Conservation (phyloP, 2,329 filamentous ascomycete genomes). For the Aureobasidium leucospermi region DNA sequence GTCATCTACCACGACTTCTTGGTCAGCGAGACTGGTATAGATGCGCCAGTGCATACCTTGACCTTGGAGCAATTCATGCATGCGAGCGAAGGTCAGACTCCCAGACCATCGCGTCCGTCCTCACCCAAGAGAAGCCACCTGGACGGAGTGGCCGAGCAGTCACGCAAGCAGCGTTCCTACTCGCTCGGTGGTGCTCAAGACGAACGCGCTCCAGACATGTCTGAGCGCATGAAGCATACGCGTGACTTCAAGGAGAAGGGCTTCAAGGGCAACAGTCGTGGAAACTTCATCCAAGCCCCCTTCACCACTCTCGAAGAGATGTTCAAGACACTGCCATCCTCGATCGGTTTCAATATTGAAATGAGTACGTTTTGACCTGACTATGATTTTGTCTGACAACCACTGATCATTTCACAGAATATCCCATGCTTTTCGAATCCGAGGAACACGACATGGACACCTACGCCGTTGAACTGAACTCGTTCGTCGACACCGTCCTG, state of each 20-base stretch:
- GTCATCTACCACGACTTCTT: slow-evolving; percentile 99
- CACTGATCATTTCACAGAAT: slow-evolving; percentile 48
- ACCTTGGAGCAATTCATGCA: slow-evolving; percentile 94
- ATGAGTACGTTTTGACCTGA: slow-evolving; percentile 52
- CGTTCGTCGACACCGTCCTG: slow-evolving; percentile 90
- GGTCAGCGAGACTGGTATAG: slow-evolving; percentile 94
- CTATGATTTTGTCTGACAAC: not conserved
- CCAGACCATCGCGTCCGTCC: slow-evolving; percentile 39
- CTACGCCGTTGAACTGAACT: slow-evolving; percentile 91
- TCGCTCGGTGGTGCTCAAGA: slow-evolving; percentile 50
- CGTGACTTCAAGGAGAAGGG: slow-evolving; percentile 90
- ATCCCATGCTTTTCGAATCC: slow-evolving; percentile 93
- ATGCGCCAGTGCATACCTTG: slow-evolving; percentile 90
- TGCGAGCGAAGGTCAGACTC: slow-evolving; percentile 55
- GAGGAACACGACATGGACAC: slow-evolving; percentile 96
- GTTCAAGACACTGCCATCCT: slow-evolving; percentile 73
- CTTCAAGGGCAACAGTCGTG: slow-evolving; percentile 90
- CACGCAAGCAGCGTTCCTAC: slow-evolving; percentile 46
- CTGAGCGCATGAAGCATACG: slow-evolving; percentile 94
- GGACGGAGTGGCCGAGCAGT: slow-evolving; percentile 12
- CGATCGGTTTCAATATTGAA: slow-evolving; percentile 95
- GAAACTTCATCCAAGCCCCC: slow-evolving; percentile 89
- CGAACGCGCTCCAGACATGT: slow-evolving; percentile 43
- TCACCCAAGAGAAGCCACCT: slow-evolving; percentile 32
- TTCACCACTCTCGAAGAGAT: slow-evolving; percentile 94